Conservation (phyloP, 2,329 filamentous ascomycete genomes). For the Phyllosticta citribraziliensis region DNA sequence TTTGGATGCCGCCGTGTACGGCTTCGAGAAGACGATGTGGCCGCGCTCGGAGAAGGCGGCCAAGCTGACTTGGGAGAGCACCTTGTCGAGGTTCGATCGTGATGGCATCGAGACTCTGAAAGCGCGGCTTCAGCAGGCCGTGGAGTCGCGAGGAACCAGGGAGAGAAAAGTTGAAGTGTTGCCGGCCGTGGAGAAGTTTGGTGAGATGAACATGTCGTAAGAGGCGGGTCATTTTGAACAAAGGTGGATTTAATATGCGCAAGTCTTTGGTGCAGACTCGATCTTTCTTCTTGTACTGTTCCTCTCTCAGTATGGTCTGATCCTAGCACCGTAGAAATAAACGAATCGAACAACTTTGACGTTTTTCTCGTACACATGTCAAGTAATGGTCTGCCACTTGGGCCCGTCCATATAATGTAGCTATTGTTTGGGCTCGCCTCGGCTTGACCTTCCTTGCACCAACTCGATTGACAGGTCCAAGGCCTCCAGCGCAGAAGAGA, state of each 20-base stretch:
- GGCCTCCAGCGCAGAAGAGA: no score
- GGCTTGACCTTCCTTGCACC: no score
- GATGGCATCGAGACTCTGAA: slow-evolving; percentile 27
- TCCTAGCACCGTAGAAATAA: no score
- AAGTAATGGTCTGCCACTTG: no score
- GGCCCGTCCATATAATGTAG: no score
- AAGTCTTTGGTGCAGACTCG: neutral
- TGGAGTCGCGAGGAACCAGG: neutral
- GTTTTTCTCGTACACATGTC: no score
- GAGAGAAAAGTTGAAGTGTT: neutral
- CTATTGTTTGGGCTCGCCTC: no score
- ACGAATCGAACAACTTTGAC: no score
- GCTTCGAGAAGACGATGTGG: slow-evolving; percentile 6
- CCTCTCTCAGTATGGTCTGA: no score
- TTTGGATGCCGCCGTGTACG: slow-evolving; percentile 22
- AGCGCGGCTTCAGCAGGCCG: slow-evolving; percentile 8
- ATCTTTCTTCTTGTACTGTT: no score
- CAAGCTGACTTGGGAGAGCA: slow-evolving; percentile 21
- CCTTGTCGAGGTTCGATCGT: neutral
- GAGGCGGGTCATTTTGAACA: neutral
- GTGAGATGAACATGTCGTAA: neutral
- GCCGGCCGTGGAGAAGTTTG: neutral
- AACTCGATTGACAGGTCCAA: no score
- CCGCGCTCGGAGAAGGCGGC: slow-evolving; percentile 24
- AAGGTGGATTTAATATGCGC: neutral